Base-by-base conservation (phyloP, 345 rosid genomes). In the Garcia nutans region DNA sequence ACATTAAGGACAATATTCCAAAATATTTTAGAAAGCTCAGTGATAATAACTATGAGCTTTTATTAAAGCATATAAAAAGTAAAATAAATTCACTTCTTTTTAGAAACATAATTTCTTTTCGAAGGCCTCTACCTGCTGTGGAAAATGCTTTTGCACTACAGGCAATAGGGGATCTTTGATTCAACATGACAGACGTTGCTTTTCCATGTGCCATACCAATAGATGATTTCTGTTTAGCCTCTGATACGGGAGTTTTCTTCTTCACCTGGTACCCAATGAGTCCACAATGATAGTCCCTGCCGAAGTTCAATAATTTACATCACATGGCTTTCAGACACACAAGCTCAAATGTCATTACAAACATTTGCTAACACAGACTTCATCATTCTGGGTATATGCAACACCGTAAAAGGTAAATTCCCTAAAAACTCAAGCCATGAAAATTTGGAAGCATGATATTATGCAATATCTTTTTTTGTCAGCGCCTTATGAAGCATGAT, bases 281-380 rank as follows among this genome's bases (percentile, higher is more conserved):
- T 74, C 80, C 88, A 79, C 92, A 93, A 87, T 90, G 92, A 82
- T 79, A 85, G 71, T 83, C 84, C 99, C 99, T 96, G 82, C 79
- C 44, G 84, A 78, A 85, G 45, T 64, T 62, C 44, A 74, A 49
- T 20, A 61, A 66, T 55, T 69, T 64, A 52, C 76, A 78, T 70
- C 74, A 74, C 58, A 65, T n/a, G n/a, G 57, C 62, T 77, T 31
- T 69, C 79, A 77, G 7, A 11, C 13, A 71, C 62, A 33, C 41
- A 55, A 71, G 62, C 23, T 65, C 45, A 61, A 23, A 41, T 63
- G 52, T 64, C 65, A 54, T 42, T 69, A 69, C 49, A 60, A 45
- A 45, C 68, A 64, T 47, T 68, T 62, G 11, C 47, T 42, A 23
- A 23, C 9, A 11, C 15, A 15, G 37, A 31, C 28, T 33, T 44